Conservation (phyloP, 1,284 basidiomycete genomes). For the Bondarzewia mesenterica region DNA sequence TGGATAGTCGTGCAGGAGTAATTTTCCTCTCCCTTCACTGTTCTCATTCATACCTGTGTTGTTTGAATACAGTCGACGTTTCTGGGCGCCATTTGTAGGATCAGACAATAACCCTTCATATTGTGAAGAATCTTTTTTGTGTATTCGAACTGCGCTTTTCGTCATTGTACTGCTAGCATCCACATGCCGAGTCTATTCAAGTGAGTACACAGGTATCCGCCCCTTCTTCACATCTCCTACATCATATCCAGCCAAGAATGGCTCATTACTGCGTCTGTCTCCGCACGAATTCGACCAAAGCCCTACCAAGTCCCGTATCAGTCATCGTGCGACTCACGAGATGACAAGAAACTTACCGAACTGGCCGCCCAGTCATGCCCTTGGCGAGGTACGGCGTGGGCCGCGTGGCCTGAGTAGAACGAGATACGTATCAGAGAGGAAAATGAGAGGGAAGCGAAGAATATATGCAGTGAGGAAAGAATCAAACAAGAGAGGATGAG, state of each 20-base stretch:
- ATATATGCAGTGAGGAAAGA: neutral
- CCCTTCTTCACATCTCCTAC: no score
- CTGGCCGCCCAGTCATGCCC: slow-evolving; percentile 78
- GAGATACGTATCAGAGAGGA: no score
- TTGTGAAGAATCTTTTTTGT: no score
- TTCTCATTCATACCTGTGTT: no score
- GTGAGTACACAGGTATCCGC: no score
- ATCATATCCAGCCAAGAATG: no score
- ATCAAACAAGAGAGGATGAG: neutral
- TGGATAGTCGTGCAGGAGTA: slow-evolving; percentile 54
- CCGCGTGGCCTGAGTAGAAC: slow-evolving; percentile 36
- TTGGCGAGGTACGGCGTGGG: slow-evolving; percentile 59
- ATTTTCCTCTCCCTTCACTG: neutral
- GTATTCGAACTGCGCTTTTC: no score
- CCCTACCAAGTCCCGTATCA: slow-evolving; percentile 13
- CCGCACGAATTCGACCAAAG: slow-evolving; percentile 21
- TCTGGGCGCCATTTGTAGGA: no score
- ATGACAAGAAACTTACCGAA: slow-evolving; percentile 39
- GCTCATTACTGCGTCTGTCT: neutral
- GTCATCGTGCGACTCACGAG: neutral
- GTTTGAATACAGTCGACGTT: no score
- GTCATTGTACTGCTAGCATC: no score
- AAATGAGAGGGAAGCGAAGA: neutral
- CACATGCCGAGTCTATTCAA: no score
- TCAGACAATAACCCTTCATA: no score